phyloP scores from a whole-genome alignment of 805 yeast species.

The Tetrapisispora iriomotensis region DNA sequence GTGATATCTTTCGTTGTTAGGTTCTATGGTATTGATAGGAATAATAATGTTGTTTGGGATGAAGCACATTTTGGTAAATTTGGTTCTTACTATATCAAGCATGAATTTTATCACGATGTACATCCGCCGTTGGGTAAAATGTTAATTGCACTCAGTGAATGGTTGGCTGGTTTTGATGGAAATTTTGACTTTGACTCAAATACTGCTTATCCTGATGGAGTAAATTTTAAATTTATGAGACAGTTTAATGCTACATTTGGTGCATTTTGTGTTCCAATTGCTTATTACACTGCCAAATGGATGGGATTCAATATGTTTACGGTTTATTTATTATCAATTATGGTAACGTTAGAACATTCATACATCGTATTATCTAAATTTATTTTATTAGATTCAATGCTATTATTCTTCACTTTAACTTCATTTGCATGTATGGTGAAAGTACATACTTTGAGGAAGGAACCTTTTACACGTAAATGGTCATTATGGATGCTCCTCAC shows the following conservation, averaged over 20 bases:
- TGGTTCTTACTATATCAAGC: conserved; percentile 81
- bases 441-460: conserved; percentile 50
- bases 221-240: conserved; percentile 80
- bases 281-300: conserved; percentile 70
- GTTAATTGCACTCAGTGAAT: conserved; percentile 82
- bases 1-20: conserved; percentile 60
- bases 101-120: conserved; percentile 89
- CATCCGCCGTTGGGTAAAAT: conserved; percentile 97
- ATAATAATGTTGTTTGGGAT: conserved; percentile 85
- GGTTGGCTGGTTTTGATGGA: conserved; percentile 79
- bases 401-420: conserved; percentile 79
- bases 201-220: conserved; percentile 58
- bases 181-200: conserved; percentile 85
- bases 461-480: conserved; percentile 66
- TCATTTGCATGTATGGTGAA: conserved; percentile 64
- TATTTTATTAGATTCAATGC: conserved; percentile 84
- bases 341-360: conserved; percentile 75
- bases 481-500: conserved; percentile 47
- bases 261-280: conserved; percentile 75
- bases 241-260: conserved; percentile 78
- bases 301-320: conserved; percentile 64
- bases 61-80: conserved; percentile 97
- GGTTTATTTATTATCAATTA: conserved; percentile 67
- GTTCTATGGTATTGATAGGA: conserved; percentile 62
- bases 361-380: conserved; percentile 81